phyloP scores from a whole-genome alignment of 2,329 filamentous ascomycete species.

The Fusarium brachygibbosum region DNA sequence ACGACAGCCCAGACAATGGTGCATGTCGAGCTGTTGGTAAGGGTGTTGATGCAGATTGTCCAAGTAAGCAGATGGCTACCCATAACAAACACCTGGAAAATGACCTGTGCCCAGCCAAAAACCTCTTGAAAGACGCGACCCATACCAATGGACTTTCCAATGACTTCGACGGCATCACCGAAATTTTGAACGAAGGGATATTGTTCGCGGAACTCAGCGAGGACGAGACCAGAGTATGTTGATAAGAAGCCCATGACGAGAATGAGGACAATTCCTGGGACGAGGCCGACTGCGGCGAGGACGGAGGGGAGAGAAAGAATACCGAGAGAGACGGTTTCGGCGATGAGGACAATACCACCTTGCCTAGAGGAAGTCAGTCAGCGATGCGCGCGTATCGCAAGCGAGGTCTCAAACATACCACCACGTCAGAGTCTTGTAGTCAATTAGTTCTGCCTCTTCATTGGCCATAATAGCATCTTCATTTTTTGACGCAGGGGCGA shows the following conservation, averaged over 20 bases:
- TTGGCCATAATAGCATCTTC: constrained; percentile 15
- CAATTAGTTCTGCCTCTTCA: constrained; percentile 48
- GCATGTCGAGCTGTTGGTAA: constrained; percentile 71
- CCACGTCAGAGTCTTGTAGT: constrained; percentile 57
- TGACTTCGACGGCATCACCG: constrained; percentile 73
- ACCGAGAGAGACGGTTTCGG: constrained; percentile 62
- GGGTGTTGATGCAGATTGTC: constrained; percentile 74
- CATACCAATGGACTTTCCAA: constrained; percentile 60
- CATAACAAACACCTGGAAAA: constrained; percentile 77
- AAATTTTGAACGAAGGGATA: constrained; percentile 78
- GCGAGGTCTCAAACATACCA: constrained; percentile 48
- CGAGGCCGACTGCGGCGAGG: constrained; percentile 77
- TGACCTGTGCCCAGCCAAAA: constrained; percentile 69
- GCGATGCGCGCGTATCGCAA: neutral
- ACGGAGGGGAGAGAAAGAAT: constrained; percentile 82
- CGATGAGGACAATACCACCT: constrained; percentile 60
- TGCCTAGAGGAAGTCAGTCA: constrained; percentile 52
- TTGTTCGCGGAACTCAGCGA: constrained; percentile 77
- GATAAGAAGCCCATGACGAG: constrained; percentile 76
- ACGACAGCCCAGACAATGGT: constrained; percentile 74
- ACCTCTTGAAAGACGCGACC: constrained; percentile 70
- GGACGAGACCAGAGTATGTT: constrained; percentile 68
- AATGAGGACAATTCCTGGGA: constrained; percentile 79
- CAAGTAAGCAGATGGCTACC: constrained; percentile 77
- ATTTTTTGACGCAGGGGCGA: fast-evolving